phyloP scores from a whole-genome alignment of 2,329 filamentous ascomycete species.

The Diaporthe caulivora region DNA sequence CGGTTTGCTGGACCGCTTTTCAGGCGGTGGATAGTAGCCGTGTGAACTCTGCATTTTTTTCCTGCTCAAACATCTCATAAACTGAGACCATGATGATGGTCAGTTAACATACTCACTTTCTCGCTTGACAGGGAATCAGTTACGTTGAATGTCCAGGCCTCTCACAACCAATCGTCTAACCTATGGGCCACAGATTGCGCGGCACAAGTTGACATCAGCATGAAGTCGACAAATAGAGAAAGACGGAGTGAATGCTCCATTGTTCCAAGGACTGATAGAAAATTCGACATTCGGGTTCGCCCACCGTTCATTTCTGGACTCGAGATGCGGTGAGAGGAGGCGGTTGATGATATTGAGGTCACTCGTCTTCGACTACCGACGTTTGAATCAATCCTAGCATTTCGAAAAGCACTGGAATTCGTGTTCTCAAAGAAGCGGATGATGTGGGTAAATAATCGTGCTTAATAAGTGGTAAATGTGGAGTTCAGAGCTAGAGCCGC shows the following conservation, averaged over 20 bases:
- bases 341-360: not conserved
- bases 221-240: no score
- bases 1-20: not conserved
- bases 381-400: not conserved
- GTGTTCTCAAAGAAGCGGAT: not conserved
- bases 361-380: not conserved
- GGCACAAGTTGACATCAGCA: not conserved
- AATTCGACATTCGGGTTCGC: no score
- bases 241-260: not conserved
- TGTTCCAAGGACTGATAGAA: not conserved
- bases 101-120: not conserved
- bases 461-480: constrained; percentile 1
- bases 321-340: not conserved
- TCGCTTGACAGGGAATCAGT: not conserved
- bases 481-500: not conserved
- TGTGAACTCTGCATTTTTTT: not conserved
- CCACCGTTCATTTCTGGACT: not conserved
- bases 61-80: not conserved
- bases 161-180: not conserved
- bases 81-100: no score
- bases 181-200: not conserved
- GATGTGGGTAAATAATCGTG: not conserved
- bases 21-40: not conserved
- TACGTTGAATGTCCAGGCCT: not conserved
- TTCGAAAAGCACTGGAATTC: not conserved